A percentile compares a stretch with the other conserved stretches of the same genome.
Evolutionary conservation across 768 basidiomycete genomes (phyloP).

Genomic region (Rhodotorula diobovata): DNA sequence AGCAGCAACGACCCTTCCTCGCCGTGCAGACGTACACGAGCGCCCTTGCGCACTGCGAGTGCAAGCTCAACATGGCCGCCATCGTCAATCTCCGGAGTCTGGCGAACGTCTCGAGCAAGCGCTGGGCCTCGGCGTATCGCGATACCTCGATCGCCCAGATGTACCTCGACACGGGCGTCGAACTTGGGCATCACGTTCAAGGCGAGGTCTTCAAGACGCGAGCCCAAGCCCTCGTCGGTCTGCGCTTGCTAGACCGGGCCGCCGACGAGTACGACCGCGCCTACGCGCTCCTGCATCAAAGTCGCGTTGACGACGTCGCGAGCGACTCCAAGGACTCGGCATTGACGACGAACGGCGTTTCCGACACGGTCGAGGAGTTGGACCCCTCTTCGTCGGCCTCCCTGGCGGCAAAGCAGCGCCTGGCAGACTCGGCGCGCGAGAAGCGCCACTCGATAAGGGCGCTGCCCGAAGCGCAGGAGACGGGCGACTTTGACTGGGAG

Average conservation of each 20-base stretch:
- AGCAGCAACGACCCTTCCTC: neutral
- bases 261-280: too few relatives aligned
- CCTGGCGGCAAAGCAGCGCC: too few relatives aligned
- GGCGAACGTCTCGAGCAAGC: neutral
- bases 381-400: too few relatives aligned
- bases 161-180: neutral
- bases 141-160: constrained; percentile 3
- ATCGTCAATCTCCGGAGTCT: constrained; percentile 20
- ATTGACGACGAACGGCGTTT: too few relatives aligned
- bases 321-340: too few relatives aligned
- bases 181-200: constrained; percentile 54
- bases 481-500: too few relatives aligned
- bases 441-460: too few relatives aligned
- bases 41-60: constrained; percentile 5
- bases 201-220: constrained; percentile 52
- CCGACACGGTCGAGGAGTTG: too few relatives aligned
- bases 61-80: neutral
- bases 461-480: neutral
- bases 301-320: too few relatives aligned
- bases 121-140: constrained; percentile 3
- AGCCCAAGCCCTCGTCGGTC: neutral
- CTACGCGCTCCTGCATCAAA: too few relatives aligned
- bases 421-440: too few relatives aligned
- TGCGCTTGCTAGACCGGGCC: neutral
- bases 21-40: constrained; percentile 42